Percentiles rank a stretch among this genome's conserved stretches.
Conservation (phyloP, 2,329 filamentous ascomycete species). For the Knoxdaviesia capensis region DNA sequence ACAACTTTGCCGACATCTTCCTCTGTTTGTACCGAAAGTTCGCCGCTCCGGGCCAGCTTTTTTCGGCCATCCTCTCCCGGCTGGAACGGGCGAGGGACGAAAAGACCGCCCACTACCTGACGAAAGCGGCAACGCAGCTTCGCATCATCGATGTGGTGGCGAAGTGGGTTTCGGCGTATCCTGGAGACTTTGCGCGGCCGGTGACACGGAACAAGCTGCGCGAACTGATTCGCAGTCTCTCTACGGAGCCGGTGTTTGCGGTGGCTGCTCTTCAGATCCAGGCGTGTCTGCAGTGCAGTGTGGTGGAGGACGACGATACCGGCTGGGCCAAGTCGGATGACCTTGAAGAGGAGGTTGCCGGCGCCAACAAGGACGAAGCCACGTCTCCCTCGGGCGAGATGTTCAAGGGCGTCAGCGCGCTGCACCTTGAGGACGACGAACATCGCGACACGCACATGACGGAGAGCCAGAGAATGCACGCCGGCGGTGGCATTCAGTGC, state of each 20-base stretch:
- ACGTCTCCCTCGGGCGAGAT: conserved; percentile 16
- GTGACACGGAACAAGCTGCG: conserved; percentile 52
- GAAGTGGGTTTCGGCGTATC: conserved; percentile 77
- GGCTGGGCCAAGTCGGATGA: conserved; percentile 78
- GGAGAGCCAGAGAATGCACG: neutral
- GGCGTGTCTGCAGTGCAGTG: conserved; percentile 49
- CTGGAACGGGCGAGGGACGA: conserved; percentile 53
- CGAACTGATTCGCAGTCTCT: conserved; percentile 56
- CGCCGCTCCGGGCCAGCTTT: conserved; percentile 57
- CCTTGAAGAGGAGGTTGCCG: conserved; percentile 12
- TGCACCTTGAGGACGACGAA: conserved; percentile 25
- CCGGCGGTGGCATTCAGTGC: conserved; percentile 3
- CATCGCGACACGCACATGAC: too few species aligned
- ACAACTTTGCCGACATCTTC: conserved; percentile 76
- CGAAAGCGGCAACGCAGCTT: conserved; percentile 62
- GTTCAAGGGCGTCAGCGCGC: conserved; percentile 21
- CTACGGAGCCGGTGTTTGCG: conserved; percentile 61
- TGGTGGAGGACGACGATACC: conserved; percentile 75
- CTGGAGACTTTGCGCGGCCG: conserved; percentile 75
- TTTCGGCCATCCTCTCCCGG: conserved; percentile 57
- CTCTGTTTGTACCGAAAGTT: conserved; percentile 90
- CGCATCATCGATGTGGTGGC: conserved; percentile 69
- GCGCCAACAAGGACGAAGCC: conserved; percentile 10
- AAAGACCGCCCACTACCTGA: conserved; percentile 46
- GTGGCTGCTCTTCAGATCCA: conserved; percentile 73